Conservation (phyloP, 2,329 filamentous ascomycete species). For the Aspergillus alliaceus region DNA sequence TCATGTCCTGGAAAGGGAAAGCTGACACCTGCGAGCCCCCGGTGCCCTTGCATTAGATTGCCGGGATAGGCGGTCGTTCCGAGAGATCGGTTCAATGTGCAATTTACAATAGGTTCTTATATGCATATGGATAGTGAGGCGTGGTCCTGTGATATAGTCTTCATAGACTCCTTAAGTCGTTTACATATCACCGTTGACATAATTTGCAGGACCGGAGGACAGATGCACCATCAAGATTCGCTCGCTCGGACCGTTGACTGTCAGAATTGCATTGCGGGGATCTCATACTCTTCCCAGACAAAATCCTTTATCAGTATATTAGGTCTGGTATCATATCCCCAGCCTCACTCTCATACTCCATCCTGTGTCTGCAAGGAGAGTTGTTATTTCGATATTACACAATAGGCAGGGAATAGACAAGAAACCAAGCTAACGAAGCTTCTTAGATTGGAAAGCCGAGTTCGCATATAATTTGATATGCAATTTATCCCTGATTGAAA, state of each 20-base stretch:
- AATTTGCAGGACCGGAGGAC: not conserved
- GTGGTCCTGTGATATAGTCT: no score
- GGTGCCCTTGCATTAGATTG: conserved; percentile 9
- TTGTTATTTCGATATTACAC: not conserved
- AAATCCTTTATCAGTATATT: no score
- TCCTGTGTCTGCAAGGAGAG: not conserved
- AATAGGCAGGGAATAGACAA: not conserved
- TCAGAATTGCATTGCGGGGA: not conserved
- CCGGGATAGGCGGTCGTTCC: not conserved
- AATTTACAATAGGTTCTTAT: not conserved
- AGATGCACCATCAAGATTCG: not conserved
- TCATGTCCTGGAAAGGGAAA: not conserved
- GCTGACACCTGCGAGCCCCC: not conserved
- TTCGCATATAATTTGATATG: no score
- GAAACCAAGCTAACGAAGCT: not conserved
- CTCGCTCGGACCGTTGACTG: not conserved
- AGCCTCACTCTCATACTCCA: not conserved
- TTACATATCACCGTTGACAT: not conserved
- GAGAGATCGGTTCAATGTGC: not conserved
- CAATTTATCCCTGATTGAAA: no score
- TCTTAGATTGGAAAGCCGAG: not conserved
- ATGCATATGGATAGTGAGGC: not conserved
- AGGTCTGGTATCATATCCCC: not conserved
- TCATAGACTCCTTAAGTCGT: not conserved
- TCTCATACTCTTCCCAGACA: no score